Conservation (phyloP, 805 yeast genomes). For the Wickerhamiella nectarea region DNA sequence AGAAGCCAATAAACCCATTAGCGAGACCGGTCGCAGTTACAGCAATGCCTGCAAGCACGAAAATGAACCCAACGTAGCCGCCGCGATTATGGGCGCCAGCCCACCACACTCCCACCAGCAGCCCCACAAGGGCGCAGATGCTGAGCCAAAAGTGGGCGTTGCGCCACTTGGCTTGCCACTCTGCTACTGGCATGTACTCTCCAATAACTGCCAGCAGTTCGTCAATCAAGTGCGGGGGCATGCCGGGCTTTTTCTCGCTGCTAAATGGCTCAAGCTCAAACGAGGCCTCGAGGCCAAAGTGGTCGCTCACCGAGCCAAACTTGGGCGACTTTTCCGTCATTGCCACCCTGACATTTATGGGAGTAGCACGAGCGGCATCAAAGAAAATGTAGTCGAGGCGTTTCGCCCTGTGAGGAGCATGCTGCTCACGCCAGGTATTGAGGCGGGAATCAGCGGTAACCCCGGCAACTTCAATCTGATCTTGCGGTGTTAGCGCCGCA, state of each 20-base stretch:
- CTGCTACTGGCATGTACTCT: constrained; percentile 39
- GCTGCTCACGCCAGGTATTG: constrained; percentile 68
- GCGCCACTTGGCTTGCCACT: constrained; percentile 54
- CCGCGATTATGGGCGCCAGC: constrained; percentile 35
- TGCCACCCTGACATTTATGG: constrained; percentile 50
- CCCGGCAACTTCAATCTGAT: constrained; percentile 63
- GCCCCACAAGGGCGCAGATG: constrained; percentile 36
- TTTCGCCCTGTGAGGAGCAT: constrained; percentile 55
- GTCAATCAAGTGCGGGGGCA: constrained; percentile 26
- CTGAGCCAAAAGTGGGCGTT: constrained; percentile 49
- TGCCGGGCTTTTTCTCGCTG: neutral
- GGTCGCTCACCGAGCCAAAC: constrained; percentile 78
- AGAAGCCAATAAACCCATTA: constrained; percentile 62
- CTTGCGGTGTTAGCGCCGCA: constrained; percentile 35
- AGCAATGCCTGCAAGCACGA: constrained; percentile 41
- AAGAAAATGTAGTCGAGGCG: constrained; percentile 81
- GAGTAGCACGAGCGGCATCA: constrained; percentile 40
- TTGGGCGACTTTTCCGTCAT: constrained; percentile 58
- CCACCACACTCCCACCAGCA: constrained; percentile 44
- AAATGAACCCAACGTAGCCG: constrained; percentile 54
- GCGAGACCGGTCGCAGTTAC: constrained; percentile 53
- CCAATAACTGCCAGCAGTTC: constrained; percentile 37
- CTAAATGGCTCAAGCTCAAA: constrained; percentile 11
- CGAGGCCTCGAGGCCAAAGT: constrained; percentile 49
- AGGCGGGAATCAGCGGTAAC: constrained; percentile 79